Evolutionary conservation across 2,329 filamentous ascomycete genomes (phyloP).

Genomic region (Rhytidhysteron rufulum): DNA sequence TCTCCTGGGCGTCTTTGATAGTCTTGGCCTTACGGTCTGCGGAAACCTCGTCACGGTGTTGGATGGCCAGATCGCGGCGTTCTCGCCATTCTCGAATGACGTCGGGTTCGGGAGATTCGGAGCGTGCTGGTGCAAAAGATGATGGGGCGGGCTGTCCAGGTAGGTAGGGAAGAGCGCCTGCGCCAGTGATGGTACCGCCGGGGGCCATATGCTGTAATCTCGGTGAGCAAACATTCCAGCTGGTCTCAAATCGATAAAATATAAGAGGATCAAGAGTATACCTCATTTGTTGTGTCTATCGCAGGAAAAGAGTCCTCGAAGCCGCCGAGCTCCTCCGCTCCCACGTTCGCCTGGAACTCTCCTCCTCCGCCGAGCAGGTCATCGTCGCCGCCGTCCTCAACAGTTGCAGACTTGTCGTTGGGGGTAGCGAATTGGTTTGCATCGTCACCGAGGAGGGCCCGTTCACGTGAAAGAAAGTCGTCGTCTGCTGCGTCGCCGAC

Average conservation of each 20-base stretch:
- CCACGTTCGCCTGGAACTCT: slow-evolving; percentile 38
- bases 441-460: slow-evolving; percentile 85
- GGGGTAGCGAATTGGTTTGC: slow-evolving; percentile 82
- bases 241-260: not conserved
- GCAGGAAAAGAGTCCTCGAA: slow-evolving; percentile 93
- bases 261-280: slow-evolving; percentile 37
- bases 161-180: slow-evolving; percentile 54
- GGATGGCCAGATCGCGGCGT: slow-evolving; percentile 75
- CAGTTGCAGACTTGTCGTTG: slow-evolving; percentile 63
- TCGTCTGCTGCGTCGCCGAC: slow-evolving; percentile 60
- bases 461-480: slow-evolving; percentile 90
- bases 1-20: slow-evolving; percentile 81
- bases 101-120: slow-evolving; percentile 80
- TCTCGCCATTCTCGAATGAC: slow-evolving; percentile 89
- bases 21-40: slow-evolving; percentile 79
- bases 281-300: slow-evolving; percentile 70
- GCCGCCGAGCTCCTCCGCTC: slow-evolving; percentile 48
- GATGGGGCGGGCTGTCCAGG: slow-evolving; percentile 29
- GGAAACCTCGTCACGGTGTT: slow-evolving; percentile 81
- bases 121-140: slow-evolving; percentile 45
- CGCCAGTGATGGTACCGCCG: slow-evolving; percentile 76
- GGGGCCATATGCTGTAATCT: slow-evolving; percentile 62
- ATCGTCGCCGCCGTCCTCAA: slow-evolving; percentile 61
- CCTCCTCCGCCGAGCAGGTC: slow-evolving; percentile 66
- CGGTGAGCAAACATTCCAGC: not conserved